Percentiles rank a stretch among this genome's conserved stretches.
Evolutionary conservation across 805 yeast genomes (phyloP).

Genomic region (Metschnikowia cerradonensis): DNA sequence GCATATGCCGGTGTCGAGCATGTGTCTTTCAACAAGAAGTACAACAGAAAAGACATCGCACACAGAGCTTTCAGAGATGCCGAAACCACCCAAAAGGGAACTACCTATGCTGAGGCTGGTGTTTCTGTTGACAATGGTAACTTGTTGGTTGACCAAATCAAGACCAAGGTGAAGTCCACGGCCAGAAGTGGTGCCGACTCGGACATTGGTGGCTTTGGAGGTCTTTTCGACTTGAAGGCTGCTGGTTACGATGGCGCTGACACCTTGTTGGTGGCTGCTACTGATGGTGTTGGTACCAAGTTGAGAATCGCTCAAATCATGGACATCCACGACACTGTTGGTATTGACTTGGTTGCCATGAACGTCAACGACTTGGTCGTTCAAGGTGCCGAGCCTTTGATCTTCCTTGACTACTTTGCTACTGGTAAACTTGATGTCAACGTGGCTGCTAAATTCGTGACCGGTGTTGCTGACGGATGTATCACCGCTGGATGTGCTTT

Average conservation of each 20-base stretch:
- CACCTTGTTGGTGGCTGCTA: slow-evolving; percentile 90
- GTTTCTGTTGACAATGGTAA: slow-evolving; percentile 97
- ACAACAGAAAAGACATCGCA: slow-evolving; percentile 90
- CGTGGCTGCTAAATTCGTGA: slow-evolving; percentile 82
- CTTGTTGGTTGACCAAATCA: slow-evolving; percentile 81
- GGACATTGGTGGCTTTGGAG: slow-evolving; percentile 98
- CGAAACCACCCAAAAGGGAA: slow-evolving; percentile 28
- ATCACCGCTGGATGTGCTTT: slow-evolving; percentile 92
- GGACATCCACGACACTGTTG: slow-evolving; percentile 92
- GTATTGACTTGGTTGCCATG: slow-evolving; percentile 98
- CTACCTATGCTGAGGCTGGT: slow-evolving; percentile 94
- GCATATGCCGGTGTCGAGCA: slow-evolving; percentile 84
- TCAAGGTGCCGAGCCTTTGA: slow-evolving; percentile 97
- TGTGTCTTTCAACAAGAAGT: slow-evolving; percentile 68
- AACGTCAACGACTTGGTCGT: slow-evolving; percentile 96
- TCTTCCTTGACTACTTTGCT: slow-evolving; percentile 95
- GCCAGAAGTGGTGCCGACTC: slow-evolving; percentile 95
- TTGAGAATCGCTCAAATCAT: slow-evolving; percentile 89
- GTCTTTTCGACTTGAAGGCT: slow-evolving; percentile 81
- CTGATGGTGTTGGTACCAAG: slow-evolving; percentile 99
- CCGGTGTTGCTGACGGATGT: slow-evolving; percentile 97
- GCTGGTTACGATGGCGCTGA: slow-evolving; percentile 83
- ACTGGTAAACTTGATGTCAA: slow-evolving; percentile 84
- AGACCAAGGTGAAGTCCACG: slow-evolving; percentile 86
- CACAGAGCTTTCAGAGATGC: slow-evolving; percentile 84